Evolutionary conservation across 2,329 filamentous ascomycete species (phyloP), one percentile per base, ranked within the genome.

Genomic region (Exophiala dermatitidis): DNA sequence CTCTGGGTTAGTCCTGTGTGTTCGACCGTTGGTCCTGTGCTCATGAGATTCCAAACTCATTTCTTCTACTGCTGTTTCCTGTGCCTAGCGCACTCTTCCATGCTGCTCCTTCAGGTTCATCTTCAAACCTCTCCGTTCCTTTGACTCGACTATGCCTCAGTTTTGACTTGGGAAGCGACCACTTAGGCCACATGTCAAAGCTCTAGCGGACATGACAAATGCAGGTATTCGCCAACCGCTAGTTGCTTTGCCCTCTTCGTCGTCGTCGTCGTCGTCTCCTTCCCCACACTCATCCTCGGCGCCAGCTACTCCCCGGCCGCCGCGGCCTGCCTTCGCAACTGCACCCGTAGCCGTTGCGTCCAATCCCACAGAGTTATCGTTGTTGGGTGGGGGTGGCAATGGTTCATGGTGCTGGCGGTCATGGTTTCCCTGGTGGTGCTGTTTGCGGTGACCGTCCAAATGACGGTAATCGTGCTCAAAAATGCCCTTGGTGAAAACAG

Each of bases 281-380:
- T 80, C 79, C 50, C 84, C 79, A 63, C 36, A 53, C 32, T 80
- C 81, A 63, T 84, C 83, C 62, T 86, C 81, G 61, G 80, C 79
- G 65, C 86, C 83, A 52, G 73, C 70, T 57, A 71, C 69, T 65
- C 77, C 79, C 68, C 71, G 72, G 69, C 79, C 78, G 64, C 81
- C 78, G 53, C 66, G 65, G 61, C 67, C 66, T 60, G 60, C 65
- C 62, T 62, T 62, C 46, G 66, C 66, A 65, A 66, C 60, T 68
- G 69, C 68, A 64, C 65, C 69, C 67, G 71, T 72, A 71, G 74
- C 74, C 52, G 52, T 60, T 45, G 60, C 29, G 64, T 69, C 67
- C 67, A 66, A 66, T 66, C 66, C 63, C 58, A 68, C 64, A 62
- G 65, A 60, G 60, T 63, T 60, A 53, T 66, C 66, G 59, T 62